phyloP scores from a whole-genome alignment of 1,284 basidiomycete genomes.

The Cryptococcus sp. region DNA sequence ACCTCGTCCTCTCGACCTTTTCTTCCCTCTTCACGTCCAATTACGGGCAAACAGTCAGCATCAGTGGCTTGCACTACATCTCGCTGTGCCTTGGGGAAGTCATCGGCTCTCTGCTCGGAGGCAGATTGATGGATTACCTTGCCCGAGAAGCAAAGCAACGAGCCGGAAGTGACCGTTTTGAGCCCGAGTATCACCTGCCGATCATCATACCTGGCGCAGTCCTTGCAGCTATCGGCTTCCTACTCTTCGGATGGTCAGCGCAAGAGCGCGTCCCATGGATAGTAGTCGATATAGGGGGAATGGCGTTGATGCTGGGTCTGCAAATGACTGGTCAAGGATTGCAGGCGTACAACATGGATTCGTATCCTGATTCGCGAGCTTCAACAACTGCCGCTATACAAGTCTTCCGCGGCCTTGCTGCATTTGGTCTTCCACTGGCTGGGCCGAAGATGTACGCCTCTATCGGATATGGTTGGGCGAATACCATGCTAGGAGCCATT shows the following conservation, averaged over 20 bases:
- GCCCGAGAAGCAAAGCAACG: conserved; percentile 5
- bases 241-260: conserved; percentile 7
- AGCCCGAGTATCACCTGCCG: conserved; percentile 10
- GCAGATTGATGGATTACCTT: conserved; percentile 7
- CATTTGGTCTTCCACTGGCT: conserved; percentile 5
- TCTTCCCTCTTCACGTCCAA: conserved; percentile 5
- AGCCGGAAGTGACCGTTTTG: neutral
- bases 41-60: conserved; percentile 4
- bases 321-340: conserved; percentile 7
- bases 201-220: conserved; percentile 8
- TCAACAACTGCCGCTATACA: conserved; percentile 6
- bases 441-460: conserved; percentile 3
- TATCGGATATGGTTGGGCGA: conserved; percentile 6
- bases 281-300: neutral
- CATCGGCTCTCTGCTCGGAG: conserved; percentile 6
- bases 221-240: conserved; percentile 3
- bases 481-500: too few species aligned
- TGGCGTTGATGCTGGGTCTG: conserved; percentile 1
- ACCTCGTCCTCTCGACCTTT: conserved; percentile 9
- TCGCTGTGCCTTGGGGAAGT: conserved; percentile 4
- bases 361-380: conserved; percentile 5
- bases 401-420: conserved; percentile 5
- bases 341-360: conserved; percentile 8
- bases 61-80: conserved; percentile 9
- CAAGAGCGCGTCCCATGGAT: conserved; percentile 4